phyloP scores from a whole-genome alignment of 2,329 filamentous ascomycete species.

The Colletotrichum tabaci region DNA sequence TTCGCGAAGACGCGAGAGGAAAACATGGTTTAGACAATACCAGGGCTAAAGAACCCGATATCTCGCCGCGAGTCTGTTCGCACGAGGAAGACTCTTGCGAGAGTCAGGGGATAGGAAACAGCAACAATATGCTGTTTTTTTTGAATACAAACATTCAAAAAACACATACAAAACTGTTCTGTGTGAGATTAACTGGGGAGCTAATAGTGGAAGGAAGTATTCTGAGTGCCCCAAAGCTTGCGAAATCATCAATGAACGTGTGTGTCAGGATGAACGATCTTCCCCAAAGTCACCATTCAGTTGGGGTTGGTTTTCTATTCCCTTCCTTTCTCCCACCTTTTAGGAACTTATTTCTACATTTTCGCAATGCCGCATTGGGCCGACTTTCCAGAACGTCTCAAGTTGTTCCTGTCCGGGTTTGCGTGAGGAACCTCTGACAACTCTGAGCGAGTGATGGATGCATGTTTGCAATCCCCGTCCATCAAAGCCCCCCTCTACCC shows the following conservation, averaged over 20 bases:
- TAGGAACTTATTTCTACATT: background rate
- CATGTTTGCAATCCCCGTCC: slow-evolving; percentile 4
- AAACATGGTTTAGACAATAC: slow-evolving; percentile 42
- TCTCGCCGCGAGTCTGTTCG: background rate
- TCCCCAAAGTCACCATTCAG: background rate
- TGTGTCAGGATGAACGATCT: background rate
- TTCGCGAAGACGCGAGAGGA: background rate
- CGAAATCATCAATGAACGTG: too few relatives aligned
- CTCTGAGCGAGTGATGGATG: too few relatives aligned
- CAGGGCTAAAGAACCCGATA: slow-evolving; percentile 37
- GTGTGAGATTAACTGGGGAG: background rate
- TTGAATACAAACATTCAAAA: slow-evolving; percentile 21
- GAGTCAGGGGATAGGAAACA: background rate
- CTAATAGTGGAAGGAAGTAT: background rate
- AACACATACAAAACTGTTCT: background rate
- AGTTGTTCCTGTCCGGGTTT: slow-evolving; percentile 5
- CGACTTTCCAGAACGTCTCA: slow-evolving; percentile 36
- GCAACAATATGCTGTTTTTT: background rate
- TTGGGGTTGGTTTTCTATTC: background rate
- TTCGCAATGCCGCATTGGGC: background rate
- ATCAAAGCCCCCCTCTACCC: background rate
- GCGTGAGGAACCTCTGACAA: slow-evolving; percentile 28
- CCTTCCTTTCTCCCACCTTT: too few relatives aligned
- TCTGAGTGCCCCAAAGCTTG: too few relatives aligned
- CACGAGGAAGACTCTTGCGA: background rate